Base-by-base conservation (phyloP, 176 grass and related monocot genomes). In the Avena sativa region DNA sequence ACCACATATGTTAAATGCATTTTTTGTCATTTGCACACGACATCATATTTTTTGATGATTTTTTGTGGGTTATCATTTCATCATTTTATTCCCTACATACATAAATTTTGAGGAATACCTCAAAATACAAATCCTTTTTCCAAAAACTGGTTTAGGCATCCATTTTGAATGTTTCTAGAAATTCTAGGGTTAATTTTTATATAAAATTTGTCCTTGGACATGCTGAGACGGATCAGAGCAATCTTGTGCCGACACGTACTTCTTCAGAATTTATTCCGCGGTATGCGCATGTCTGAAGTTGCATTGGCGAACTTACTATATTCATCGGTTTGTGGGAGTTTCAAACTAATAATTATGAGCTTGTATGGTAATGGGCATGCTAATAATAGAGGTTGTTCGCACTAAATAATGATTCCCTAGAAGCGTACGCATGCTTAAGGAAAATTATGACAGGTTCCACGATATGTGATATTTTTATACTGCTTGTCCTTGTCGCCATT, bases 401-500 rank as follows among this genome's bases (percentile, higher is more conserved):
- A 19, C 25, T 76, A 43, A 65, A 55, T 76, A 82, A 88, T 15
- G 84, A 70, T 66, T 68, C 16, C 2, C 48, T 57, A 12, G 71
- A 56, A 10, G 30, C 47, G 60, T 64, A 57, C 62, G 79, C 23
- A 63, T 78, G 71, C 23, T 57, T 12, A 44, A 14, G 16, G 1
- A 15, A 72, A 77, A 19, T 59, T 11, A 17, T 25, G 32, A 36
- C 21, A 58, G 68, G 69, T 8, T 48, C 77, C 28, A 80, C 8
- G 2, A 25, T 12, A 21, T 20, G 5, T 56, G 48, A 64, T 64
- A 30, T 28, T 65, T 32, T 0, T 79, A 62, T 25, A 38, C 6
- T 43, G 6, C 17, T 7, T 53, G 79, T 90, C 65, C 64, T 58
- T 56, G 88, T 8, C 44, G 84, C 47, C 84, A 57, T 79, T 72